phyloP scores from a whole-genome alignment of 805 yeast species.

The Metschnikowia borealis region DNA sequence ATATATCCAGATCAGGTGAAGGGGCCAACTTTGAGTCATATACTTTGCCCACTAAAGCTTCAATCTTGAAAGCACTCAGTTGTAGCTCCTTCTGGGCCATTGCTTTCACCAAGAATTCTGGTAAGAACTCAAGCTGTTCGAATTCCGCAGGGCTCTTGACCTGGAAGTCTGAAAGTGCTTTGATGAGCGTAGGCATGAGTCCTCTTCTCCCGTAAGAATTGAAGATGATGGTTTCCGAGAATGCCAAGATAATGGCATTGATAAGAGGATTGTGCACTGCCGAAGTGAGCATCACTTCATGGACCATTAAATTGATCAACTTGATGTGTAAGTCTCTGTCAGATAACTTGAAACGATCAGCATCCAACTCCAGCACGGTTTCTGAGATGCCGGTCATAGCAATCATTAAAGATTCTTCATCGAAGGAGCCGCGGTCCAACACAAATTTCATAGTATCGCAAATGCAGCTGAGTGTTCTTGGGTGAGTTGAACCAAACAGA shows the following conservation, averaged over 20 bases:
- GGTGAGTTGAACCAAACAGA: constrained; percentile 21
- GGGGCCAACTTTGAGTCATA: constrained; percentile 45
- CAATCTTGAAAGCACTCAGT: constrained; percentile 56
- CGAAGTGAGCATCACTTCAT: constrained; percentile 35
- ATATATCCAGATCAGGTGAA: constrained; percentile 27
- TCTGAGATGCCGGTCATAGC: constrained; percentile 31
- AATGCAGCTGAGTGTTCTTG: constrained; percentile 24
- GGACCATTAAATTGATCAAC: constrained; percentile 50
- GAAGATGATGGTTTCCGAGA: constrained; percentile 42
- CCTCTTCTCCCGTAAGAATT: constrained; percentile 62
- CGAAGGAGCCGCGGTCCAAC: constrained; percentile 8
- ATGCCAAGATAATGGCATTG: constrained; percentile 24
- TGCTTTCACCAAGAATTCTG: constrained; percentile 43
- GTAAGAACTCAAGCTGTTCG: constrained; percentile 48
- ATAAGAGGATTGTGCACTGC: constrained; percentile 29
- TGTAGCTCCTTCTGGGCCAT: constrained; percentile 51
- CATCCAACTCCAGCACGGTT: constrained; percentile 57
- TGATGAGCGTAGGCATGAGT: constrained; percentile 57
- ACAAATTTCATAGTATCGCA: constrained; percentile 17
- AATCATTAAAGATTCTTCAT: constrained; percentile 6
- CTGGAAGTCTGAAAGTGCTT: constrained; percentile 44
- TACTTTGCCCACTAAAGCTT: constrained; percentile 48
- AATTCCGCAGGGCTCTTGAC: constrained; percentile 26
- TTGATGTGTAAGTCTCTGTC: constrained; percentile 61
- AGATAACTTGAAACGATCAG: constrained; percentile 57